Evolutionary conservation across 768 basidiomycete species (phyloP), one percentile per base, ranked within the genome.

Genomic region (Cystobasidium onofrii): DNA sequence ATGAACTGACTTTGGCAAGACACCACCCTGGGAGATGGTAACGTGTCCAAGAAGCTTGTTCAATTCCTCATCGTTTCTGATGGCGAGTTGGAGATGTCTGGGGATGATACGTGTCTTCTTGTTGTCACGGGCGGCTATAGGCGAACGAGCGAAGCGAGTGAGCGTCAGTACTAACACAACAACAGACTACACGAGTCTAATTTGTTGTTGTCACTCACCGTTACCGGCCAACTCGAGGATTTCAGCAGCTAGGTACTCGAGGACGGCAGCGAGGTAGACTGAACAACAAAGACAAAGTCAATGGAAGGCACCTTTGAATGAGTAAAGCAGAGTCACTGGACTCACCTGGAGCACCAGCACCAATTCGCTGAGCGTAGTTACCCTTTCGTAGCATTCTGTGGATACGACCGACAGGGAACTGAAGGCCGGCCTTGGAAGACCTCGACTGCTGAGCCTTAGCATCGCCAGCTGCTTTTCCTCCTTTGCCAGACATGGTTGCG

Each of bases 241-340:
- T 81, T 93, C 91, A 36, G 91, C 91, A 10, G 87, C 86, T 39
- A 93, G 85, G 81, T 93, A 92, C 82, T 93, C 91, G 33, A 92
- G 85, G 67, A 92, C 90, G 65, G 89, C 89, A 74, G 90, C 88
- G 74, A 91, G 86, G 82, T 90, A 91, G 64, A 91, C 91, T 89
- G 66, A 4, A 25, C 3, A 31, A 46, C 20, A 39, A 29, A 23
- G 33, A 46, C 23, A 31, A 29, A 34, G 69, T 57, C 55, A 71
- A 54, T 44, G 3, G n/a, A 20, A 20, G 50, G 7, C 6, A 27
- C 55, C n/a, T 34, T 4, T 1, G 12, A 10, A 34, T 13, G 4
- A 64, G 23, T 27, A 3, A 27, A 31, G 10, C 15, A 12, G 31
- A 31, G 7, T 33, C 4, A 43, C 4, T n/a, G 7, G 34, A 60